Evolutionary conservation across 495 filamentous ascomycete species (phyloP), one percentile per base, ranked within the genome.

Genomic region (Saxophila tyrrhenica): DNA sequence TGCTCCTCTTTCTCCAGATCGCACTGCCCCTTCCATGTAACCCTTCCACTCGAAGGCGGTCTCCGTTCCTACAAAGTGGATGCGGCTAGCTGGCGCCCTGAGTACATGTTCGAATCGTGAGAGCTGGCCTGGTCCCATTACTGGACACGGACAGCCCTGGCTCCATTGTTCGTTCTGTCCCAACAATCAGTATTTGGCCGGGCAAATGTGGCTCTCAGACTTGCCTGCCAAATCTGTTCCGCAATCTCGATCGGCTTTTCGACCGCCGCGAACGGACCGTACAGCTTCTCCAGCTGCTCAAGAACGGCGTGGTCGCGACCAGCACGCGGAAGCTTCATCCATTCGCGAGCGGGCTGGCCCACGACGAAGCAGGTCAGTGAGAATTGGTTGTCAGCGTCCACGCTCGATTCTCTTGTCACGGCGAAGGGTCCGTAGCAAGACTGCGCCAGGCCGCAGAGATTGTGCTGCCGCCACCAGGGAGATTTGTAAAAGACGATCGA

Each of bases 51-150:
- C 56, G 16, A 32, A 29, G 13, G 65, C 59, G 13, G 63, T 64
- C 48, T 68, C 66, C 0, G 65, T 67, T 1, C 66, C 66, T n/a
- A 66, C 65, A 38, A 65, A 68, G 52, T 67, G 63, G 32, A 68
- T 59, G 7, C 47, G 50, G 9, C 59, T 61, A 29, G 55, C 35
- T 9, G 65, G 63, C 21, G 44, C 52, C 19, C 57, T 42, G 19
- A 65, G 29, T 1, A 52, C 61, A 48, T 51, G 16, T 25, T 55
- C 60, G 23, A 48, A 54, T 17, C 41, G 42, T 5, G 39, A 53
- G 35, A 64, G 22, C 9, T 16, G 22, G 9, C 55, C 60, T 11
- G 52, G 56, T 15, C 22, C 24, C 55, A 62, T 54, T 2, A 62
- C 59, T 8, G 51, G 52, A 23, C 44, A 60, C 13, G 57, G 62